Base-by-base conservation (phyloP, 192 early-diverging fungal species). In the Coemansia pectinata region DNA sequence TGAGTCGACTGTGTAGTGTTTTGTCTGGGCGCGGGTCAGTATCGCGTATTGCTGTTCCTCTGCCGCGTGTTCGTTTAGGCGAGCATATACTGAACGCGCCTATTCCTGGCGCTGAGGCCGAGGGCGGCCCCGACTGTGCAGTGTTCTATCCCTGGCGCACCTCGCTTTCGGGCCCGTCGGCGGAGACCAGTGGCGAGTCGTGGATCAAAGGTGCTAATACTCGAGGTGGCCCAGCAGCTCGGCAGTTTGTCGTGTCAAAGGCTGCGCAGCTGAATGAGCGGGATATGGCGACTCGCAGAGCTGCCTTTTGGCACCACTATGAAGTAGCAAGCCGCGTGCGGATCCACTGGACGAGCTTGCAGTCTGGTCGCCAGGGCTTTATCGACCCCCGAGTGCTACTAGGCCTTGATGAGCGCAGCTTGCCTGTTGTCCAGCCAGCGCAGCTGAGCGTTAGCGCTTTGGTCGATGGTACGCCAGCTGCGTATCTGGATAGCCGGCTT, bases 231-330 rank as follows among this genome's bases (percentile, higher is more conserved):
- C 14, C 29, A 2, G 3, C 15, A 17, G 31, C 29, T 14, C 70
- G 76, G 41, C 80, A 83, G 62, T 83, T 83, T 69, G 76, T 83
- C 5, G 45, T 83, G 59, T 66, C 72, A 12, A 61, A 70, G 36
- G 65, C 34, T 21, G 65, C 65, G 19, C 44, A 31, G 15, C 45
- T 69, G 65, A 64, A 34, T 21, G 36, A 67, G 19, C 36, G n/a
- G 19, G 63, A 69, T 23, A 31, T 55, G 41, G 45, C 61, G 17
- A 39, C n/a, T 21, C 72, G 55, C 12, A 72, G 80, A 11, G 55
- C 65, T 31, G 27, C 63, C 1, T 72, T 70, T 45, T 83, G 80
- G 80, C 48, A 73, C 50, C 61, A 60, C 31, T 67, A 60, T 39
- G 80, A 74, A 14, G 45, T 83, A 42, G 72, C 65, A 5, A 52